A percentile compares a stretch with the other conserved stretches of the same genome.
phyloP scores from a whole-genome alignment of 306 rosid genomes.

The Sesbania bispinosa region DNA sequence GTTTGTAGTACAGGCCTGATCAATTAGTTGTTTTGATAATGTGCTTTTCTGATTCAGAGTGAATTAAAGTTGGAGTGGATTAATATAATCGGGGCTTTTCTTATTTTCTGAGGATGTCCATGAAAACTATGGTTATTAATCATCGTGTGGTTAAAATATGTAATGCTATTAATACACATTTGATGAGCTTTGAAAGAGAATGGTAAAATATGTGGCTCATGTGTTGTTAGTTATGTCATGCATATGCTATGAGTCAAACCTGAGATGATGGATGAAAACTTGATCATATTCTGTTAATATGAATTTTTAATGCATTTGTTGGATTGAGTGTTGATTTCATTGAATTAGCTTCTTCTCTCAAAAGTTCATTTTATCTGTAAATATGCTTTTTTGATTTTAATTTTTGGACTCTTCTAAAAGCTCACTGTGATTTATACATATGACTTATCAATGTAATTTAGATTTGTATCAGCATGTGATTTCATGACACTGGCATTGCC shows the following conservation, averaged over 20 bases:
- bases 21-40: background rate
- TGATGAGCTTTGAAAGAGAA: background rate
- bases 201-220: background rate
- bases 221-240: conserved; percentile 9
- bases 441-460: background rate
- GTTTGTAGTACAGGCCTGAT: background rate
- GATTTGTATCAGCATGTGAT: background rate
- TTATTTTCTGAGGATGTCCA: background rate
- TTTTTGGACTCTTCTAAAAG: background rate
- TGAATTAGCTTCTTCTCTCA: background rate
- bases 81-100: background rate
- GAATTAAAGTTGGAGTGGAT: background rate
- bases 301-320: background rate
- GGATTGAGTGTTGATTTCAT: conserved; percentile 1
- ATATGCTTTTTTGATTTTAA: background rate
- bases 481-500: background rate
- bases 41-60: background rate
- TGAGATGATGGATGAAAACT: background rate
- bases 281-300: background rate
- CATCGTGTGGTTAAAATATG: background rate
- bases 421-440: background rate
- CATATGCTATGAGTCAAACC: background rate
- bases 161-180: too few relatives aligned
- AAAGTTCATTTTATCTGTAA: background rate
- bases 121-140: background rate